Base-by-base conservation (phyloP, 768 basidiomycete species). In the Termitomyces sp. region DNA sequence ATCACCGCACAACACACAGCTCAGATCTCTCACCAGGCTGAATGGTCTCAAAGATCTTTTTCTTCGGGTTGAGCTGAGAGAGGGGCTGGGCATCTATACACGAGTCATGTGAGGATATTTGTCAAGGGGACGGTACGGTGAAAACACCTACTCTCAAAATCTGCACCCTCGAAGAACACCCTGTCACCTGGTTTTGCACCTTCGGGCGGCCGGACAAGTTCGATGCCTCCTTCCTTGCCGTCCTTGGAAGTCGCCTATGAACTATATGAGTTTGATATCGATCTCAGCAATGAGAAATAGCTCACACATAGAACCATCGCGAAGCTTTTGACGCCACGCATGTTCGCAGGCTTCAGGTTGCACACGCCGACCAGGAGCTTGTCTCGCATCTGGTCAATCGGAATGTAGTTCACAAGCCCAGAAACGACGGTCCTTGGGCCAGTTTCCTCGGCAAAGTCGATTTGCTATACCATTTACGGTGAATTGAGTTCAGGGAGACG, bases 311-410 rank as follows among this genome's bases (percentile, higher is more conserved):
- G 87, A 37, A 99, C 90, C 97, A 99, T 98, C 33, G 95, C 97
- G 67, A 90, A 96, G 59, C 94, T 96, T 78, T 98, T 98, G 65
- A 99, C 87, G 2, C 97, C 97, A 58, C 96, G 87, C 96, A 99
- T 98, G 64, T 80, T 87, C 7, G 91, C 96, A 5, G 96, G 96
- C 74, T 99, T 98, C 60, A 99, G 74, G 71, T 98, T 95, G 71
- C 91, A 93, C 46, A 97, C 89, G 40, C 88, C 89, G 55, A 95
- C 83, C 26, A 95, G 82, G 64, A 87, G 85, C 67, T 85, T 88
- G 67, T 91, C 88, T 40, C 82, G 81, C 89, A 98, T 96, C 64
- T 95, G 77, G 64, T 98, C 97, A 63, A 97, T 94, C 6, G 94
- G 91, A 69, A 98, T 91, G 73, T 98, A 94, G 69, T 98, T 86